phyloP scores from a whole-genome alignment of 768 basidiomycete species.

The Kwoniella dejecticola region DNA sequence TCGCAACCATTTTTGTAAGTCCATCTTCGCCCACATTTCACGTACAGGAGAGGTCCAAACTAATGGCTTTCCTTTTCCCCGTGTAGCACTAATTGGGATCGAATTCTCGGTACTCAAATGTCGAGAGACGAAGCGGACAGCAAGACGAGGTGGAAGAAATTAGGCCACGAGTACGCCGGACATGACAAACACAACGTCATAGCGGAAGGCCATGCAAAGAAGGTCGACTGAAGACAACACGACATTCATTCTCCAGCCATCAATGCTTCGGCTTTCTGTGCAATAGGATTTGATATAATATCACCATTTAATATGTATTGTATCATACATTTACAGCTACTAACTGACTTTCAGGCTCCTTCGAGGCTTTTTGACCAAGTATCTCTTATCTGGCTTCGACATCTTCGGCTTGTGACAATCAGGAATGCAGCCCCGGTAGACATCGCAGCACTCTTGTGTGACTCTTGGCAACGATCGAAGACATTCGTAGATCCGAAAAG shows the following conservation, averaged over 20 bases:
- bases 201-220: constrained; percentile 13
- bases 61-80: constrained; percentile 8
- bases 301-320: not conserved
- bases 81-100: constrained; percentile 77
- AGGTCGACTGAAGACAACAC: constrained; percentile 9
- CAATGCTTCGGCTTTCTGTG: not conserved
- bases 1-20: constrained; percentile 84
- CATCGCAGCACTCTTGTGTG: no score
- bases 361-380: no score
- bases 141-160: constrained; percentile 33
- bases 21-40: not conserved
- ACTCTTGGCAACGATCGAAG: no score
- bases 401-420: no score
- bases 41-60: not conserved
- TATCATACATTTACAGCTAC: not conserved
- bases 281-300: constrained; percentile 3
- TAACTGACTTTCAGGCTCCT: no score
- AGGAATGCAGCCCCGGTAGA: no score
- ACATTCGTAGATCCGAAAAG: no score
- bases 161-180: constrained; percentile 12
- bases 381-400: no score
- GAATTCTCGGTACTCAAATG: constrained; percentile 73
- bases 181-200: constrained; percentile 25
- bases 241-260: not conserved
- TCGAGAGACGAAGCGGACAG: constrained; percentile 51